Base-by-base conservation (phyloP, 2,329 filamentous ascomycete species). In the Coniochaeta pulveracea region DNA sequence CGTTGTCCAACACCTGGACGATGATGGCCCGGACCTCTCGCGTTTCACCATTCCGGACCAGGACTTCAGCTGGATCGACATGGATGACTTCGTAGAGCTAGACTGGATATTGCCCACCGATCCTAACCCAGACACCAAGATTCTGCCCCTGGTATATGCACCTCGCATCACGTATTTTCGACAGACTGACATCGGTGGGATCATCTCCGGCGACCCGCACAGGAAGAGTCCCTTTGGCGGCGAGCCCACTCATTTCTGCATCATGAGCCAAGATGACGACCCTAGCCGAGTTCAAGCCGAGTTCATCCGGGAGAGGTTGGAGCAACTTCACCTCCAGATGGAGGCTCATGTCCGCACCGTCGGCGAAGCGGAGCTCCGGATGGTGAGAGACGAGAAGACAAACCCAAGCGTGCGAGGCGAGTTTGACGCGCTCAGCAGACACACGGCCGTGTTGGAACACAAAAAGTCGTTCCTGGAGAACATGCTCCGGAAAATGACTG, bases 61-160 rank as follows among this genome's bases (percentile, higher is more conserved):
- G 35, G 91, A 98, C 49, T 78, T 86, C 44, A 86, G 80, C 35
- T 98, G 91, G 91, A 88, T 98, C 41, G 91, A 98, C 49, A 96
- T 98, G 86, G 91, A 98, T 51, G 91, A 98, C 52, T 98, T 98
- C 56, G 88, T 98, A 19, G 91, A 98, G 54, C 63, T 98, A 15
- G 93, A 95, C 52, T 96, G 89, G 89, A 88, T 94, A 34, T 60
- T 95, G 16, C 89, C 89, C 1, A 81, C 85, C 10, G 85, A 93
- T 49, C 76, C 81, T 19, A 93, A 94, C 43, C 88, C 89, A 1
- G 81, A 93, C 44, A 96, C 89, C 1, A 88, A 91, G 54, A 98
- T 98, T 28, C 59, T 98, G 34, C 93, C 93, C 0, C 69, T 98
- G 7, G 88, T 84, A 0, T 96, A 80, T 47, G 85, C 89, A 14